Evolutionary conservation across 225 moss, liverwort and hornwort genomes (phyloP).

Genomic region (Anthoceros angustus): DNA sequence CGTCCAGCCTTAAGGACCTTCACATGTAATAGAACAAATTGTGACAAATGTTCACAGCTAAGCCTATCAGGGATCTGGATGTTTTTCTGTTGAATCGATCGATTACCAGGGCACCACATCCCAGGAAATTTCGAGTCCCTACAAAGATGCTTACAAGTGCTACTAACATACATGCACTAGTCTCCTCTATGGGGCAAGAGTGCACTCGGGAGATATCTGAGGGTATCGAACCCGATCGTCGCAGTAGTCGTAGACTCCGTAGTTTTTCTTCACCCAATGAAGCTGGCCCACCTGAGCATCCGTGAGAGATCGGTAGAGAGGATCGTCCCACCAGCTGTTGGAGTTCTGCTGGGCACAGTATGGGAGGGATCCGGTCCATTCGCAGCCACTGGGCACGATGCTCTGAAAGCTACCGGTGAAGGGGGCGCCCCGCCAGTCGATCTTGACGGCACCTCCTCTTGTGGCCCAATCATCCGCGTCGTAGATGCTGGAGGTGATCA

Average conservation of each 20-base stretch:
- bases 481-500: constrained; percentile 22
- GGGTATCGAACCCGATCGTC: constrained; percentile 28
- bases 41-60: no score
- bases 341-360: constrained; percentile 10
- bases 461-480: constrained; percentile 33
- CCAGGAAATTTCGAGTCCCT: no score
- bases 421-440: constrained; percentile 22
- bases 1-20: no score
- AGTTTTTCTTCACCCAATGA: constrained; percentile 31
- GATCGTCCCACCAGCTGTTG: constrained; percentile 36
- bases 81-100: no score
- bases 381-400: constrained; percentile 23
- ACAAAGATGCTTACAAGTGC: no score
- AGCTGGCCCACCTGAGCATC: constrained; percentile 22
- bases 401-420: constrained; percentile 20
- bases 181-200: neutral
- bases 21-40: no score
- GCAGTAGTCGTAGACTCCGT: constrained; percentile 37
- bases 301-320: constrained; percentile 18
- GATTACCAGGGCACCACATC: no score
- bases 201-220: constrained; percentile 9
- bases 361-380: constrained; percentile 8
- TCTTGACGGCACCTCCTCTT: constrained; percentile 25
- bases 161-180: neutral
- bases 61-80: no score